Percentiles rank a stretch among this genome's conserved stretches.
Conservation (phyloP, 2,329 filamentous ascomycete species). For the Ophiocordyceps polyrhachis-furcata region DNA sequence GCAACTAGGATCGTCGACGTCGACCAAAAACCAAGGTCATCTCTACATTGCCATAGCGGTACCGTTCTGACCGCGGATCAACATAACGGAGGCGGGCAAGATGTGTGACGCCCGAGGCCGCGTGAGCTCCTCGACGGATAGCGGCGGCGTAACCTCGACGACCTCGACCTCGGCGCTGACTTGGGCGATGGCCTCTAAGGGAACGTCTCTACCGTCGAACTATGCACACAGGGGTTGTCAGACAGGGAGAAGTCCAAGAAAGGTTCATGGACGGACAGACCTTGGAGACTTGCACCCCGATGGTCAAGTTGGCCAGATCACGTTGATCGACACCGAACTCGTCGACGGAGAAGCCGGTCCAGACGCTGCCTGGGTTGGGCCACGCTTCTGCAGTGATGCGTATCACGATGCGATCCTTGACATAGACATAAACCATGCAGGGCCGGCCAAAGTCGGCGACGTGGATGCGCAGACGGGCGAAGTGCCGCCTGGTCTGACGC, state of each 20-base stretch:
- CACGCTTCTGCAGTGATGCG: neutral
- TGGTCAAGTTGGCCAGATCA: neutral
- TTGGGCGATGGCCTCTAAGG: neutral
- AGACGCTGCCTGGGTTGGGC: neutral
- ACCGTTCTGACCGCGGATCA: neutral
- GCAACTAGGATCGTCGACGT: neutral
- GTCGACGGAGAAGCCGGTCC: neutral
- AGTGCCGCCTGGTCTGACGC: neutral
- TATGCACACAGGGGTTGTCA: neutral
- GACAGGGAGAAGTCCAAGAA: neutral
- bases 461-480: neutral
- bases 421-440: neutral
- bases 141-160: neutral
- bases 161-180: neutral
- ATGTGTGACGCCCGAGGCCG: neutral
- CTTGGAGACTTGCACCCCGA: neutral
- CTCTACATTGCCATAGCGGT: neutral
- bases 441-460: neutral
- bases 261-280: neutral
- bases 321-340: neutral
- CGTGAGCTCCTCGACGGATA: neutral
- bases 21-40: neutral
- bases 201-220: neutral
- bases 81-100: neutral
- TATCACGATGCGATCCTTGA: neutral